These are phyloP conservation scores for Tuber brumale DNA, from an alignment of 495 filamentous ascomycete species.

Conservation along the genomic window DNA sequence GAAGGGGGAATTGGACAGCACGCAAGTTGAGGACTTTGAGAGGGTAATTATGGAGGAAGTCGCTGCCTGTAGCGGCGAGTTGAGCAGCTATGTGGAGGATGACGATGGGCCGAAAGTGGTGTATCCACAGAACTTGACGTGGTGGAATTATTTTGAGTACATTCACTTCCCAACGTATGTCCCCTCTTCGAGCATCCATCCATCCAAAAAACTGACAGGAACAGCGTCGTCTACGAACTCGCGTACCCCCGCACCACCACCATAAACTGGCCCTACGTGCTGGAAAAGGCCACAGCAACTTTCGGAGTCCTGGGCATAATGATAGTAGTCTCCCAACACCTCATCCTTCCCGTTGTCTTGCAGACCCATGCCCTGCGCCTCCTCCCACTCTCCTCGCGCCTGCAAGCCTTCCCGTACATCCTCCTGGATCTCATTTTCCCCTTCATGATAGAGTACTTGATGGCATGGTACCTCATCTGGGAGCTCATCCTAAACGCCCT, in stretches of 20 bases:
- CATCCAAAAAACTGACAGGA: slow-evolving; percentile 5
- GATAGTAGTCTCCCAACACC: slow-evolving; percentile 53
- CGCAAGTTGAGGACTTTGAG: slow-evolving; percentile 56
- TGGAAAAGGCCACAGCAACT: slow-evolving; percentile 60
- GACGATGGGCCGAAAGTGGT: slow-evolving; percentile 45
- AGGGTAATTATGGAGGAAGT: slow-evolving; percentile 57
- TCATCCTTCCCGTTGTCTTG: slow-evolving; percentile 63
- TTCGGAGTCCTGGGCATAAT: slow-evolving; percentile 63
- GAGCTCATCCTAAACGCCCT: slow-evolving; percentile 70
- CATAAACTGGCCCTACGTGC: slow-evolving; percentile 65
- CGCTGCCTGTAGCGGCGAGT: slow-evolving; percentile 55
- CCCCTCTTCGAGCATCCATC: background rate
- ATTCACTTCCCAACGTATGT: slow-evolving; percentile 59
- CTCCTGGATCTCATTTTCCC: slow-evolving; percentile 65
- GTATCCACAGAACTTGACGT: slow-evolving; percentile 64
- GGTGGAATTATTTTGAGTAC: slow-evolving; percentile 62
- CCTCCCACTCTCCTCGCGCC: slow-evolving; percentile 53
- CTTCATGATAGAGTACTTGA: slow-evolving; percentile 66
- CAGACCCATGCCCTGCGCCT: slow-evolving; percentile 59
- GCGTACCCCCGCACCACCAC: slow-evolving; percentile 63
- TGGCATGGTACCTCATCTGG: slow-evolving; percentile 70
- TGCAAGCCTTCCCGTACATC: slow-evolving; percentile 62
- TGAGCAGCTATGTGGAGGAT: slow-evolving; percentile 45
- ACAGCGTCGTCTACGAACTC: slow-evolving; percentile 61
- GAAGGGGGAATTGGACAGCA: slow-evolving; percentile 49